These are phyloP conservation scores for Candida morakotiae DNA, from an alignment of 805 yeast genomes.

Conservation along the genomic window DNA sequence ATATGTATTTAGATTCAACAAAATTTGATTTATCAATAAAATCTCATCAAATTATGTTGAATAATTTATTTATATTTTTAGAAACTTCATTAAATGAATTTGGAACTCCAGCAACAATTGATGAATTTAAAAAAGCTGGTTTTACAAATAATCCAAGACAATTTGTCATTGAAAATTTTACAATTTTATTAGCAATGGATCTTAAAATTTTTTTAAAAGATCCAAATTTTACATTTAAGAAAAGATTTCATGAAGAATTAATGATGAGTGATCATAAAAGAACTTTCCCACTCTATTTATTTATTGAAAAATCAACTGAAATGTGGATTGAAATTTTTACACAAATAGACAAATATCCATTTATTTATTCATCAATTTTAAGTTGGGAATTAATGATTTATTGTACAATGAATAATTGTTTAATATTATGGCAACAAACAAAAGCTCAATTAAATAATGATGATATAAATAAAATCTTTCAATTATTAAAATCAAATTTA, in stretches of 20 bases:
- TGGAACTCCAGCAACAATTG: conserved; percentile 38
- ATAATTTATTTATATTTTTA: conserved; percentile 34
- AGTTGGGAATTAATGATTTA: conserved; percentile 55
- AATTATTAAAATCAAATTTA: conserved; percentile 36
- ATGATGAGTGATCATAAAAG: conserved; percentile 52
- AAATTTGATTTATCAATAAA: conserved; percentile 34
- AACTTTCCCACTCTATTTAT: conserved; percentile 47
- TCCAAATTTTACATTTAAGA: conserved; percentile 57
- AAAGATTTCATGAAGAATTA: conserved; percentile 59
- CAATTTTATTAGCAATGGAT: conserved; percentile 51
- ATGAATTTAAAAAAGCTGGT: conserved; percentile 45
- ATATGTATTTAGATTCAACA: conserved; percentile 30
- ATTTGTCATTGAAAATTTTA: conserved; percentile 41
- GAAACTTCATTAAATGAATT: conserved; percentile 39
- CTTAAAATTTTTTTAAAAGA: conserved; percentile 51
- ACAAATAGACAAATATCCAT: conserved; percentile 27
- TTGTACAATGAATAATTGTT: conserved; percentile 51
- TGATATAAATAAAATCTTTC: conserved; percentile 49
- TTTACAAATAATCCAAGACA: conserved; percentile 41
- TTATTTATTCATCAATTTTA: conserved; percentile 37
- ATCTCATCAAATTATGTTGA: conserved; percentile 38
- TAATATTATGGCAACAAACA: conserved; percentile 64
- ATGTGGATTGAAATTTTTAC: conserved; percentile 35
- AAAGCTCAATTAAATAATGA: conserved; percentile 43
- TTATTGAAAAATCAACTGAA: conserved; percentile 30